Base-by-base conservation (phyloP, 768 basidiomycete species). In the Psilocybe azurescens region DNA sequence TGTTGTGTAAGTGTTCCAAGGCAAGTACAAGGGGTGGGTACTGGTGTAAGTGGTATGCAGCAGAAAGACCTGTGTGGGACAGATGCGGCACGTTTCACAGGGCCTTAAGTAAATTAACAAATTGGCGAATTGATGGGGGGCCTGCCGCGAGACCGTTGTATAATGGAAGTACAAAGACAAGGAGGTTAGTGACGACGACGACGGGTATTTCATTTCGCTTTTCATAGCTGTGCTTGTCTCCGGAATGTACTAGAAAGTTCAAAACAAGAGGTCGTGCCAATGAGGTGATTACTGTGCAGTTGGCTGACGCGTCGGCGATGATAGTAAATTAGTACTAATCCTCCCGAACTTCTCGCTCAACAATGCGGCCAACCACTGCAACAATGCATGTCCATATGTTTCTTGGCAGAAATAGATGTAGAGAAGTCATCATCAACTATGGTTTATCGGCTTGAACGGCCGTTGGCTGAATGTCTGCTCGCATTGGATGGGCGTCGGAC, bases 191-290 rank as follows among this genome's bases (percentile, higher is more conserved):
- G 38, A 9, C 38, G 14, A 39, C 38, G 38, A 24, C 24, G 24
- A 24, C 24, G 24, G 24, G 6, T 41, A n/a, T 48, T 51, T 46
- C 47, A 39, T 30, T 20, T 48, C 20, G 16, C 14, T 18, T 52
- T 55, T 56, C 29, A 50, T 51, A 55, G 41, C 41, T 44, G 41
- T 48, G 30, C 36, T 50, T 28, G 32, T 50, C 10, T n/a, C 38
- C 47, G 29, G 61, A 65, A 65, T 63, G 61, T 65, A 48, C 66
- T 64, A 66, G 65, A 66, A 63, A 30, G 51, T 39, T 30, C 36
- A 30, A 38, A 33, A 18, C 33, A 36, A 32, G 30, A 51, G 49
- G 33, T 24, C 24, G 24, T 24, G 24, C 24, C 24, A 24, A 24
- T 24, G 24, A 24, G 24, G 24, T 55, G 53, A 55, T 55, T 39